A percentile compares a stretch with the other conserved stretches of the same genome.
Conservation (phyloP, 495 filamentous ascomycete genomes). For the Neurospora intermedia region DNA sequence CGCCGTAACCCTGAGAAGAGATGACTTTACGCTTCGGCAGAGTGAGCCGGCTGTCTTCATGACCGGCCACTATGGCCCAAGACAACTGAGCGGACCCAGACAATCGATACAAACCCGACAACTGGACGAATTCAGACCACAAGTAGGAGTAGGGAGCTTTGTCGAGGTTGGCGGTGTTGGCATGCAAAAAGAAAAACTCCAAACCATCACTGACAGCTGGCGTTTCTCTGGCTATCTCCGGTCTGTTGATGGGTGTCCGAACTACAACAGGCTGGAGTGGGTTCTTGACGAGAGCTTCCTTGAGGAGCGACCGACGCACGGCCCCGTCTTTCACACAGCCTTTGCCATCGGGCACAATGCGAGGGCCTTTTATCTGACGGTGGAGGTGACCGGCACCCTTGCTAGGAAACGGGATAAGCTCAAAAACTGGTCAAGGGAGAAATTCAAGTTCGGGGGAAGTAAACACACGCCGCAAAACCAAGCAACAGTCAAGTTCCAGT, state of each 20-base stretch:
- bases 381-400: conserved; percentile 19
- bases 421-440: neutral
- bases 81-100: conserved; percentile 2
- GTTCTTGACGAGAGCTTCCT: conserved; percentile 18
- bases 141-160: neutral
- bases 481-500: conserved; percentile 11
- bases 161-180: conserved; percentile 10
- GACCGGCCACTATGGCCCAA: conserved; percentile 14
- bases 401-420: conserved; percentile 1
- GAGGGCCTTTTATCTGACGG: conserved; percentile 21
- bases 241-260: neutral
- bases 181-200: conserved; percentile 3
- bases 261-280: conserved; percentile 19
- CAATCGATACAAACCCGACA: neutral
- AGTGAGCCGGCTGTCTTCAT: neutral
- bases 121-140: conserved; percentile 3
- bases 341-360: conserved; percentile 26
- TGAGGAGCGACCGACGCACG: conserved; percentile 19
- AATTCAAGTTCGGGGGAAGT: conserved; percentile 8
- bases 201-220: conserved; percentile 4
- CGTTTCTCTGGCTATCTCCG: conserved; percentile 8
- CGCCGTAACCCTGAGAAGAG: conserved; percentile 16
- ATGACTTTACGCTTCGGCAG: neutral
- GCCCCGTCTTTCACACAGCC: conserved; percentile 21
- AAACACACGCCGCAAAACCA: neutral